Evolutionary conservation across 305 asterid species (phyloP), one percentile per base, ranked within the genome.

Genomic region (Ilex paraguariensis): DNA sequence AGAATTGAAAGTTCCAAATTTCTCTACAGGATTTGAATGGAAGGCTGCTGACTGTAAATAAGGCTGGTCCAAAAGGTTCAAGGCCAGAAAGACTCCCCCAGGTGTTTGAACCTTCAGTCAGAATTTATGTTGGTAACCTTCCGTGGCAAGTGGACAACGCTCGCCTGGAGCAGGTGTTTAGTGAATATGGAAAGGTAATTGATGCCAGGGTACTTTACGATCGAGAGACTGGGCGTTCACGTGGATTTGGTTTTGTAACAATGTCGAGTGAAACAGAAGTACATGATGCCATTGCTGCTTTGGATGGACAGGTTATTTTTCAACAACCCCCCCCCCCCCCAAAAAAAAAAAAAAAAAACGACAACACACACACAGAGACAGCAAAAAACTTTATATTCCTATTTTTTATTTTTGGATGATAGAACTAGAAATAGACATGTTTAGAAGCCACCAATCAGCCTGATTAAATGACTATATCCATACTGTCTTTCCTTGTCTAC

Each of bases 241-340:
- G 96, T 10, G 99, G 99, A 62, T 93, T 93, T 78, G 99, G 99
- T 57, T 93, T 93, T 62, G 87, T 93, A 28, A 75, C 63, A 13
- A 87, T 93, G 99, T 73, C 95, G 3, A 79, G 76, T 59, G 95
- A 86, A 72, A 65, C 85, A 6, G 97, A 93, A 76, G 75, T 83
- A 84, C 84, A 84, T 28, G 91, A 84, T 64, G 95, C 97, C 73
- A 90, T 93, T 49, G 83, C 92, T 21, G 81, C 73, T 77, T 95
- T 93, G 31, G 95, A 93, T 69, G 95, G 96, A 64, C 85, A 84
- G 92, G 99, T 90, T 74, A 70, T 30, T 4, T 36, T 8, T 36
- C 7, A 5, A 21, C 31, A 10, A 30, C 6, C 42, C 0, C 42
- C 42, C 6, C 42, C 42, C 4, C 42, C n/a, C n/a, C n/a, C n/a